Percentiles rank a stretch among this genome's conserved stretches.
phyloP scores from a whole-genome alignment of 192 early-diverging fungal species.

The Linnemannia exigua region DNA sequence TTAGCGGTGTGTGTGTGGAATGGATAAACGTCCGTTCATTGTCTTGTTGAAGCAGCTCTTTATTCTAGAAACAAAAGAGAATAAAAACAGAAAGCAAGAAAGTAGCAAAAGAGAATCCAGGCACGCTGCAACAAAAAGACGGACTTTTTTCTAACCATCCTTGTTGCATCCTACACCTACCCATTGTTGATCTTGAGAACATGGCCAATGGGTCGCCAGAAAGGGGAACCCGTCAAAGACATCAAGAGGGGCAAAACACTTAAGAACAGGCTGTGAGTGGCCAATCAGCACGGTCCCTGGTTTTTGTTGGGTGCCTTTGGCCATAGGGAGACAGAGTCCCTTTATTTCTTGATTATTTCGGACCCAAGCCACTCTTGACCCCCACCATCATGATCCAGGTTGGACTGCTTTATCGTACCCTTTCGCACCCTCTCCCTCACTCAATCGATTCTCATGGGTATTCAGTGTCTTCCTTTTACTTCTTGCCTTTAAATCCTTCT shows the following conservation, averaged over 20 bases:
- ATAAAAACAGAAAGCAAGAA: background rate
- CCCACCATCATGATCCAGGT: background rate
- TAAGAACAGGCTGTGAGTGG: background rate
- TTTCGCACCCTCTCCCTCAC: too few relatives aligned
- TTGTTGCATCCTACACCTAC: background rate
- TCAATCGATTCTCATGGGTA: background rate
- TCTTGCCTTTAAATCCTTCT: background rate
- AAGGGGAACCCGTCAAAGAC: background rate
- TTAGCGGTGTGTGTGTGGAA: background rate
- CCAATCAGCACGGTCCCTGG: slow-evolving; percentile 10
- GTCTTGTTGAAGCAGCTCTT: background rate
- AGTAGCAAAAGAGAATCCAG: background rate
- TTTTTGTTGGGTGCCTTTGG: slow-evolving; percentile 8
- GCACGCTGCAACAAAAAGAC: background rate
- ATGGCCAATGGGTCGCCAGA: slow-evolving; percentile 10
- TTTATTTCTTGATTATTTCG: background rate
- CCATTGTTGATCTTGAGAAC: background rate
- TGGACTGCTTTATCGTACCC: background rate
- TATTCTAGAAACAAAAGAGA: background rate
- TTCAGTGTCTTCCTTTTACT: background rate
- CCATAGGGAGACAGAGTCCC: background rate
- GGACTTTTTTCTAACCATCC: too few relatives aligned
- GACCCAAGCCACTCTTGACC: background rate
- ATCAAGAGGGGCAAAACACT: background rate
- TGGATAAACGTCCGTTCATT: background rate